Evolutionary conservation across 2,329 filamentous ascomycete species (phyloP).

Genomic region (Ophiobolus disseminans): DNA sequence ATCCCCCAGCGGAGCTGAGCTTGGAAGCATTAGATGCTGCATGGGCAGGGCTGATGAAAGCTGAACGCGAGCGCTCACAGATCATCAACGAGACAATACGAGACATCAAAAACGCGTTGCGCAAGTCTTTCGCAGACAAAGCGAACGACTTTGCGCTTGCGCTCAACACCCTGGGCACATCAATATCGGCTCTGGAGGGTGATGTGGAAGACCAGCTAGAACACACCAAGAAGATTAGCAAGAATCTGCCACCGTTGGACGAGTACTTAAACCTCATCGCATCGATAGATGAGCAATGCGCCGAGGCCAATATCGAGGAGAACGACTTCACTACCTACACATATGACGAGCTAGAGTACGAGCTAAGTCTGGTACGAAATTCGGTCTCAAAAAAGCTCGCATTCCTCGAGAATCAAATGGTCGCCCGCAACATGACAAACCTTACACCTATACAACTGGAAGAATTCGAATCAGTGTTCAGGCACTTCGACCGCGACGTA

Average conservation of each 20-base stretch:
- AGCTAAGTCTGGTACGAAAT: constrained; percentile 87
- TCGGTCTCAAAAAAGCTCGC: constrained; percentile 95
- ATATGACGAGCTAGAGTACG: constrained; percentile 94
- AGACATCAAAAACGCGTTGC: constrained; percentile 96
- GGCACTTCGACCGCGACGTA: constrained; percentile 94
- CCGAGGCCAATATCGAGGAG: constrained; percentile 97
- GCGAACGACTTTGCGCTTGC: constrained; percentile 97
- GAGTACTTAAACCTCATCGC: constrained; percentile 88
- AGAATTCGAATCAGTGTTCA: constrained; percentile 97
- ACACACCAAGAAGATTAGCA: constrained; percentile 84
- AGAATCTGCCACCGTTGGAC: constrained; percentile 87
- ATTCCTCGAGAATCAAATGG: constrained; percentile 98
- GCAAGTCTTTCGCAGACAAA: constrained; percentile 94
- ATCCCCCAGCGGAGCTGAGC: constrained; percentile 83
- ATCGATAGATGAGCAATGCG: constrained; percentile 84
- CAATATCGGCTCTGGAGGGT: constrained; percentile 95
- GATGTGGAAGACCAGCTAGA: constrained; percentile 93
- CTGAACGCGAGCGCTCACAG: constrained; percentile 88
- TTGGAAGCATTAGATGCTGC: constrained; percentile 82
- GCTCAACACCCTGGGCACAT: constrained; percentile 90
- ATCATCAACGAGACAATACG: constrained; percentile 97
- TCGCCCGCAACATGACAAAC: constrained; percentile 98
- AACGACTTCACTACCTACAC: constrained; percentile 99
- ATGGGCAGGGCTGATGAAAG: constrained; percentile 79
- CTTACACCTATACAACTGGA: constrained; percentile 97